Conservation (phyloP, 2,329 filamentous ascomycete species). For the Hypoxylon sp. region DNA sequence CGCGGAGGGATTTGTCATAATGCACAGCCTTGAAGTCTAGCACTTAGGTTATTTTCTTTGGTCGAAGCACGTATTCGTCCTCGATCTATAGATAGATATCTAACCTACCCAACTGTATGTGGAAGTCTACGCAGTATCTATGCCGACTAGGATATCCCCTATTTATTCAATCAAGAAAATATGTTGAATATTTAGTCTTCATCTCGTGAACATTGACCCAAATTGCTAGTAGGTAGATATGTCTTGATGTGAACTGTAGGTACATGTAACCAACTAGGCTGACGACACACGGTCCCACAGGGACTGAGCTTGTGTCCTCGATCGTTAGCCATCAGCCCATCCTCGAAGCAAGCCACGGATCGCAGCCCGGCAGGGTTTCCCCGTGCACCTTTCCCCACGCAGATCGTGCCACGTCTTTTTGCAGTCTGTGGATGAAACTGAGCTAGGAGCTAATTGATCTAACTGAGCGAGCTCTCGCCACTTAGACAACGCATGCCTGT, state of each 20-base stretch:
- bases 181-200: slow-evolving; percentile 10
- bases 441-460: slow-evolving; percentile 7
- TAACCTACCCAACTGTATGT: slow-evolving; percentile 23
- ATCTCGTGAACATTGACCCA: slow-evolving; percentile 9
- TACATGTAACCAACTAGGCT: slow-evolving; percentile 13
- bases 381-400: slow-evolving; percentile 36
- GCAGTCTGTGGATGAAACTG: slow-evolving; percentile 26
- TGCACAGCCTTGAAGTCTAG: slow-evolving; percentile 30
- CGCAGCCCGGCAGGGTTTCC: slow-evolving; percentile 38
- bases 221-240: slow-evolving; percentile 3
- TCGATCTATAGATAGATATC: slow-evolving; percentile 39
- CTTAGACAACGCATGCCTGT: slow-evolving; percentile 14
- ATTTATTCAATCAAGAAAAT: slow-evolving; percentile 30
- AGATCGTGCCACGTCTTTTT: slow-evolving; percentile 46
- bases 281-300: slow-evolving; percentile 16
- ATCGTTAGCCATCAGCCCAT: slow-evolving; percentile 29
- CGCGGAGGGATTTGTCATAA: slow-evolving; percentile 41
- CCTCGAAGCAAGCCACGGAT: slow-evolving; percentile 24
- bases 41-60: slow-evolving; percentile 23
- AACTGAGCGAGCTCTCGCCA: slow-evolving; percentile 19
- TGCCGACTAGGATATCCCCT: slow-evolving; percentile 32
- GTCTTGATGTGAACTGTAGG: not conserved
- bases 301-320: slow-evolving; percentile 16
- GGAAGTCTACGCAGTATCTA: slow-evolving; percentile 33
- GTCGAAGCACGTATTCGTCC: slow-evolving; percentile 23